Evolutionary conservation across 768 basidiomycete species (phyloP).

Genomic region (Leccinum sublutescens): DNA sequence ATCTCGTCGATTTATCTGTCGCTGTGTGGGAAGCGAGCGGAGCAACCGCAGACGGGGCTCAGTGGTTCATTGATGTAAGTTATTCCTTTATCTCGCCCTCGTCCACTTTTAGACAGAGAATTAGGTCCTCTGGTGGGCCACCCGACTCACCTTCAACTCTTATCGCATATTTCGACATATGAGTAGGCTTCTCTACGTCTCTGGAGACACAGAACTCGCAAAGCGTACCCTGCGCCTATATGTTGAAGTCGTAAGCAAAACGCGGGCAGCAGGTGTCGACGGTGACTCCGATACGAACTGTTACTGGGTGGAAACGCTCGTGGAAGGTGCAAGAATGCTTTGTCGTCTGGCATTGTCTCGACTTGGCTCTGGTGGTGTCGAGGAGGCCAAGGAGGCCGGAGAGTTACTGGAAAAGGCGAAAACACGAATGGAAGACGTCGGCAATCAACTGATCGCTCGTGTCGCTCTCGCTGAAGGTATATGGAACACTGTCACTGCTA

Average conservation of each 20-base stretch:
- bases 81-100: background rate
- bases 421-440: constrained; percentile 46
- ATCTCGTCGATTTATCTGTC: constrained; percentile 78
- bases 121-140: constrained; percentile 92
- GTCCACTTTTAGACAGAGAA: background rate
- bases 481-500: constrained; percentile 64
- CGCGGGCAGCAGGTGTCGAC: constrained; percentile 30
- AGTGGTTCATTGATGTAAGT: constrained; percentile 83
- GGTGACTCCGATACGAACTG: constrained; percentile 61
- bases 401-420: constrained; percentile 59
- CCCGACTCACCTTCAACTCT: constrained; percentile 55
- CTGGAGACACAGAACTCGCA: constrained; percentile 60
- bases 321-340: constrained; percentile 77
- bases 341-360: constrained; percentile 48
- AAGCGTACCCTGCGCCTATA: constrained; percentile 38
- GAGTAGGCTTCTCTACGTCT: constrained; percentile 64
- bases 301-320: constrained; percentile 74
- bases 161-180: constrained; percentile 84
- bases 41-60: constrained; percentile 55
- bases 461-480: constrained; percentile 72
- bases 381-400: constrained; percentile 63
- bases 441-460: constrained; percentile 55
- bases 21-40: constrained; percentile 80
- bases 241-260: too few relatives aligned
- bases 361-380: constrained; percentile 42